Percentiles rank a stretch among this genome's conserved stretches.
Conservation (phyloP, 2,329 filamentous ascomycete genomes). For the Claviceps arundinis region DNA sequence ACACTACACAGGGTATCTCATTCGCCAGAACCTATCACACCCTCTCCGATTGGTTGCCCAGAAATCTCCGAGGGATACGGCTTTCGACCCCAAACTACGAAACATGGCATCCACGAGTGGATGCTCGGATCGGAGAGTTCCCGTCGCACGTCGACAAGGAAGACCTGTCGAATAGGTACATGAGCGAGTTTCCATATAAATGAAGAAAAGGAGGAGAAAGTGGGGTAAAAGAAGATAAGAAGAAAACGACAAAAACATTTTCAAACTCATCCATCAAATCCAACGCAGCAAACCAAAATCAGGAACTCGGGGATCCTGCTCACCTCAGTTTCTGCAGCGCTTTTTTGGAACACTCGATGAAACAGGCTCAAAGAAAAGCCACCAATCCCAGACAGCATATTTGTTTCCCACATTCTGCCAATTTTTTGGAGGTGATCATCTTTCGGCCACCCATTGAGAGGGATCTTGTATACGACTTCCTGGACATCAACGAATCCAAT, state of each 20-base stretch:
- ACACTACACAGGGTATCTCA: too few relatives aligned
- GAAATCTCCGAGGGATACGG: slow-evolving; percentile 24
- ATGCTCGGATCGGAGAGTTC: slow-evolving; percentile 31
- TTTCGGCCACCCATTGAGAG: slow-evolving; percentile 40
- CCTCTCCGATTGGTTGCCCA: neutral
- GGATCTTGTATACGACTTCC: slow-evolving; percentile 38
- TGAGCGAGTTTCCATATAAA: neutral
- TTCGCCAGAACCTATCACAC: neutral
- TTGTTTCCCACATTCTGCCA: slow-evolving; percentile 31
- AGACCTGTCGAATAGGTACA: slow-evolving; percentile 21
- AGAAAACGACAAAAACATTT: neutral
- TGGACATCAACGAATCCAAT: slow-evolving; percentile 43
- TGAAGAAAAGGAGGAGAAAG: neutral
- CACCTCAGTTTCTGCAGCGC: slow-evolving; percentile 36
- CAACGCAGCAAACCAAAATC: neutral
- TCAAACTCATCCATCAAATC: too few relatives aligned
- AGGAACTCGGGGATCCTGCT: slow-evolving; percentile 6
- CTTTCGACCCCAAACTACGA: slow-evolving; percentile 38
- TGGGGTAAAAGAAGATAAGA: neutral
- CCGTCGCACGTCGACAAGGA: slow-evolving; percentile 34
- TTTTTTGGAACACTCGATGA: slow-evolving; percentile 26
- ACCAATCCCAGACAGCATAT: slow-evolving; percentile 29
- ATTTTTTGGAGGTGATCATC: slow-evolving; percentile 28
- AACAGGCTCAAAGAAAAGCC: slow-evolving; percentile 29
- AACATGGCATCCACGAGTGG: slow-evolving; percentile 36